Base-by-base conservation (phyloP, 352 stramenopile genomes). In the Phytophthora hybrid region DNA sequence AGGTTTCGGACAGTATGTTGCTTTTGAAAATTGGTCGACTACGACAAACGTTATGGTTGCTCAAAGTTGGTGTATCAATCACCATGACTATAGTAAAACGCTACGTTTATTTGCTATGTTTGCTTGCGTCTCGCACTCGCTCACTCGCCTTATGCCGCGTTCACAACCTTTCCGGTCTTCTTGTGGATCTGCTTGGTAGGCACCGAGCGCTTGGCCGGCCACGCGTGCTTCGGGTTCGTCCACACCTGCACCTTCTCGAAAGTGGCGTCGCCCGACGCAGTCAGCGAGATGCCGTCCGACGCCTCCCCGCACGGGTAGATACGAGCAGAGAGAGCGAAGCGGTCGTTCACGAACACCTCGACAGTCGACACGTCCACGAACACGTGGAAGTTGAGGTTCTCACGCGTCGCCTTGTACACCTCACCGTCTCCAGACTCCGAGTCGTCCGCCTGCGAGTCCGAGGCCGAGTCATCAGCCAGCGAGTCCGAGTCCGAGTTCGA, bases 281-380 rank as follows among this genome's bases (percentile, higher is more conserved):
- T 65, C n/a, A 90, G 74, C 63, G 80, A 77, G 32, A 90, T 88
- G 49, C 83, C 74, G 19, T 88, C 81, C 23, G 83, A 88, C 34
- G 60, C 59, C 16, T 73, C 76, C 47, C 78, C 81, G 66, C 83
- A 90, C 46, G 83, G 83, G 73, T 90, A 90, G 49, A 90, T 84
- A 49, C 83, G 83, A 63, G 81, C 78, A 41, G 83, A 90, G 47
- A 90, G 74, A 53, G 77, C 76, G 62, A 90, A 88, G 71, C 83
- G 81, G 73, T 81, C 74, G 77, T 90, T 90, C 64, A 90, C 79
- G 51, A 90, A 90, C 63, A 90, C 83, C 55, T 90, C 83, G 23
- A 90, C 77, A 7, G 76, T 79, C 41, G 83, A 89, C 46, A 90
- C 83, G 52, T 90, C 83, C 41, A 90, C 83, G 66, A 86, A 90